These are phyloP conservation scores for Botrytis elliptica DNA, from an alignment of 2,329 filamentous ascomycete genomes.

Conservation along the genomic window DNA sequence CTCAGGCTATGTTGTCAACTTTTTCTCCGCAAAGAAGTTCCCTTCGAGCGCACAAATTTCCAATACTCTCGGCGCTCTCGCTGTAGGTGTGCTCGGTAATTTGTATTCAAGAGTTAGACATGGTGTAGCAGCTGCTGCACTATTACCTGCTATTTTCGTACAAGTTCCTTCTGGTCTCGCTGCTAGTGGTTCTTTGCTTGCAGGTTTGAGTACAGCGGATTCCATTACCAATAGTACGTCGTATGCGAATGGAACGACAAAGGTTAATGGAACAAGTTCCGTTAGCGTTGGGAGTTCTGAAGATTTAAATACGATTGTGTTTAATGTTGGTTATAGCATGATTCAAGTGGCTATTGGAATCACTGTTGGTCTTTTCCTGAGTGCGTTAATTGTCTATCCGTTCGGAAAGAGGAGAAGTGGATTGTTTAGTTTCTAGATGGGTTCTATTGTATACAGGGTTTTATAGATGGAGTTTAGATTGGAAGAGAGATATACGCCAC, in stretches of 20 bases:
- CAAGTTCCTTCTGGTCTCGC: slow-evolving; percentile 64
- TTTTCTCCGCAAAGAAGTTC: slow-evolving; percentile 66
- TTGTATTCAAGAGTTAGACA: slow-evolving; percentile 64
- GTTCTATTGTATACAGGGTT: not conserved
- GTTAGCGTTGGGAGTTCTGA: slow-evolving; percentile 27
- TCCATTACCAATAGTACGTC: slow-evolving; percentile 46
- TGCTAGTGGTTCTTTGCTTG: slow-evolving; percentile 57
- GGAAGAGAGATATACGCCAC: not conserved
- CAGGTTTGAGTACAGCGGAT: slow-evolving; percentile 57
- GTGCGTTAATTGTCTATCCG: slow-evolving; percentile 44
- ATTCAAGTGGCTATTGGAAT: slow-evolving; percentile 46
- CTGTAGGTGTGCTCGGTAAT: slow-evolving; percentile 75
- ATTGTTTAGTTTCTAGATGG: slow-evolving; percentile 42
- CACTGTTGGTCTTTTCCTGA: slow-evolving; percentile 44
- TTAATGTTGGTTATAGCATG: slow-evolving; percentile 44
- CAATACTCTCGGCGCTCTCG: slow-evolving; percentile 73
- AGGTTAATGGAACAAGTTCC: slow-evolving; percentile 34
- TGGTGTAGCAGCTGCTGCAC: slow-evolving; percentile 74
- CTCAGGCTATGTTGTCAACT: slow-evolving; percentile 73
- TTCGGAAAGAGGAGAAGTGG: slow-evolving; percentile 44
- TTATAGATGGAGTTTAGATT: not conserved
- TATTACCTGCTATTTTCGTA: slow-evolving; percentile 83
- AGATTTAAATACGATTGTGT: slow-evolving; percentile 41
- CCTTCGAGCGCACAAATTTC: slow-evolving; percentile 69
- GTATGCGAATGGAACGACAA: slow-evolving; percentile 34